Base-by-base conservation (phyloP, 768 basidiomycete species). In the Roridomyces roridus region DNA sequence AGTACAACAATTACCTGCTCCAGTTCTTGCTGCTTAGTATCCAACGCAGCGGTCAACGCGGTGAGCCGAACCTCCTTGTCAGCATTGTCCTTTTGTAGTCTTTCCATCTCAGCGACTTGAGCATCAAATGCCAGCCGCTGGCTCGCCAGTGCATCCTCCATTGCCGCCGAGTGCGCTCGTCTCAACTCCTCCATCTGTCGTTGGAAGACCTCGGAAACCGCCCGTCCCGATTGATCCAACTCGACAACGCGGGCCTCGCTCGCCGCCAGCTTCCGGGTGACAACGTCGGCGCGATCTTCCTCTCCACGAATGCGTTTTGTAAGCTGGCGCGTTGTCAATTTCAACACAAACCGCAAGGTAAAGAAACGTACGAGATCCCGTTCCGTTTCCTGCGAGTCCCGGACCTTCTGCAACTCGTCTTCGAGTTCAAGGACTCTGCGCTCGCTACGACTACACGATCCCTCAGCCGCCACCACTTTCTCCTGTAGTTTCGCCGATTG, bases 11-110 rank as follows among this genome's bases (percentile, higher is more conserved):
- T 51, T 55, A 97, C 95, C 73, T 95, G 68, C 69, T 96, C 94
- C 29, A 97, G 76, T 70, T 96, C 95, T 68, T 96, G 94, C 67
- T 97, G 95, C 74, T 97, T 97, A 15, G 93, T 87, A 71, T 95
- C 93, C 55, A 97, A 72, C 0, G 94, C 95, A 37, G 95, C 92
- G 65, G 96, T 95, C 44, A 92, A 71, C 63, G 90, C 87, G 6
- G 84, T 74, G 35, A 95, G 79, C 64, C 86, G 88, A 35, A 96
- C 80, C 59, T 96, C 94, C 74, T 88, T 89, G 55, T 86, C 86
- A 6, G 94, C 89, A 63, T 89, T 94, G 64, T 91, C 89, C 62
- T 89, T 84, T 68, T 92, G 85, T 46, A 96, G 88, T 15, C 89
- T 77, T 50, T 88, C 87, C 57, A 87, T 69, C 12, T 74, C 73